A percentile compares a stretch with the other conserved stretches of the same genome.
Evolutionary conservation across 306 rosid species (phyloP).

Genomic region (Gynostemma pentaphyllum): DNA sequence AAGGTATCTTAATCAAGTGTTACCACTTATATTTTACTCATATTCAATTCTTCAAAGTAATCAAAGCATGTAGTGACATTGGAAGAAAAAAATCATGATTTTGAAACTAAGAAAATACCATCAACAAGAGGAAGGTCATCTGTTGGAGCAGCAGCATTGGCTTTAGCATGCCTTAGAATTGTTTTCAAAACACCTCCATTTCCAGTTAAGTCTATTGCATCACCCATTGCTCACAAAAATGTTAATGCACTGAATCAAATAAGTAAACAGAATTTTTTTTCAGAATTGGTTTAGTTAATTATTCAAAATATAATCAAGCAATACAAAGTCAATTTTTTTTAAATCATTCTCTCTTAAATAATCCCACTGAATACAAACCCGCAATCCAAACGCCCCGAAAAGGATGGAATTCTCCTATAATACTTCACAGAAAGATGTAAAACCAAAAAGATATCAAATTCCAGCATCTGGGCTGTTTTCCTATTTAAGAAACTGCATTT

Average conservation of each 20-base stretch:
- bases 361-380: too few species aligned
- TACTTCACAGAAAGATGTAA: not conserved
- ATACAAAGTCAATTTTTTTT: not conserved
- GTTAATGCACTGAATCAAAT: constrained; percentile 16
- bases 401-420: not conserved
- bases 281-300: not conserved
- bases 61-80: not conserved
- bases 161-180: constrained; percentile 56
- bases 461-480: not conserved
- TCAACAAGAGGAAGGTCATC: constrained; percentile 88
- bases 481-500: not conserved
- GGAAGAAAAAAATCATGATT: not conserved
- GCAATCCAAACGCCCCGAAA: too few species aligned
- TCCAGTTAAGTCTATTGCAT: constrained; percentile 68
- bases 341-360: too few species aligned
- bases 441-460: not conserved
- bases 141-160: constrained; percentile 63
- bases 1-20: not conserved
- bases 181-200: constrained; percentile 89
- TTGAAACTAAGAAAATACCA: constrained; percentile 30
- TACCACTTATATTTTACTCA: not conserved
- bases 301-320: not conserved
- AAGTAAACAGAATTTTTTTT: not conserved
- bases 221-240: constrained; percentile 55
- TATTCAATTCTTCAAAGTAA: not conserved